Evolutionary conservation across 495 filamentous ascomycete species (phyloP), one percentile per base, ranked within the genome.

Genomic region (Niebla homalea): DNA sequence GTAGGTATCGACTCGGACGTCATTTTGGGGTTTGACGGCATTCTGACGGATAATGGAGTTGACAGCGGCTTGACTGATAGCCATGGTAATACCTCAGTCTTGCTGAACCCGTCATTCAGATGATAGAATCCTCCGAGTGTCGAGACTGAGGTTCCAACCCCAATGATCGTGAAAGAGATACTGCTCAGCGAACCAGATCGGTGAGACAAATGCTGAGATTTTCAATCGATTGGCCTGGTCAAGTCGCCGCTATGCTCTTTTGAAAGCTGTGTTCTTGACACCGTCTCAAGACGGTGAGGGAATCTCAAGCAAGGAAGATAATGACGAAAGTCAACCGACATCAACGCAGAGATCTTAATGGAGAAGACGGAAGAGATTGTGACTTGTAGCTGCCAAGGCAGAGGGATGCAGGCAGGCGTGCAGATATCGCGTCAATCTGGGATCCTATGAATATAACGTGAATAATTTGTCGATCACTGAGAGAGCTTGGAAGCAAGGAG

Each of bases 261-360:
- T 40, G 80, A 84, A 49, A 85, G 70, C 62, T 84, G 80, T 44
- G 77, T 71, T 77, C 80, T 84, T 67, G 80, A 82, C 60, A 84
- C 72, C 64, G 77, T 71, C 74, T 79, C 76, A 68, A 83, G 78
- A 68, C 81, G 77, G 64, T 77, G 76, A 46, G 81, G 80, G 65
- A 80, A 79, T 56, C 79, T 76, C 62, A 84, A 69, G 60, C 79
- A 84, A 53, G 80, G 74, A 60, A 81, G 73, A 61, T 76, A 75
- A 67, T 78, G 72, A 61, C 81, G 79, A 62, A 78, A 68, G 68
- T 81, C 78, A 80, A 80, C 78, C 78, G 81, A 85, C 81, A 85
- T 85, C 79, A 81, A 85, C 57, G 56, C 50, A 56, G 25, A 41
- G 45, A 21, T 15, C 25, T 48, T 48, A 12, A 18, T 35, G 25